Percentiles rank a stretch among this genome's conserved stretches.
These are phyloP conservation scores for Penicillium corylophilum DNA, from an alignment of 2,329 filamentous ascomycete species.

Conservation along the genomic window DNA sequence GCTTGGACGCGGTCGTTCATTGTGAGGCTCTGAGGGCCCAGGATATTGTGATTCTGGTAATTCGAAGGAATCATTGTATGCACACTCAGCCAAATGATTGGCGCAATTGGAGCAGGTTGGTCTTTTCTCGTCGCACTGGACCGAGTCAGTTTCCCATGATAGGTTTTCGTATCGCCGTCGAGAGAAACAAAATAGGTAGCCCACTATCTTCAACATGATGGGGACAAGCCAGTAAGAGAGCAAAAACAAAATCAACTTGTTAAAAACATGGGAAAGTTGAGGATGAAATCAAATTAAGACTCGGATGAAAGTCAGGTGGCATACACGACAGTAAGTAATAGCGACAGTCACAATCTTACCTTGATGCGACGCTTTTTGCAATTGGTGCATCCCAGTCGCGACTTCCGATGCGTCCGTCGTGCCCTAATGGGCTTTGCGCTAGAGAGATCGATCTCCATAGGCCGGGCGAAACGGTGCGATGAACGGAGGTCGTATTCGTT, in stretches of 20 bases:
- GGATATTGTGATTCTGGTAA: conserved; percentile 9
- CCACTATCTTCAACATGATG: background rate
- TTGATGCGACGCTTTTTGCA: conserved; percentile 38
- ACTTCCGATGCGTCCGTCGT: conserved; percentile 35
- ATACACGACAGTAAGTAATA: background rate
- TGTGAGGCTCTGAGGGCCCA: background rate
- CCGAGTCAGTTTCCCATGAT: background rate
- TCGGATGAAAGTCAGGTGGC: background rate
- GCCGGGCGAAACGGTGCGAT: too few species aligned
- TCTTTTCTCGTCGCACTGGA: conserved; percentile 37
- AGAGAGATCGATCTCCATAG: conserved; percentile 4
- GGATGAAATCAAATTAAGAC: background rate
- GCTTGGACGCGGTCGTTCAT: conserved; percentile 5
- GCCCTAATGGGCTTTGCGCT: conserved; percentile 10
- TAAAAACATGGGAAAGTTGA: background rate
- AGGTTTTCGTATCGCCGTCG: background rate
- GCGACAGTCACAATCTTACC: conserved; percentile 18
- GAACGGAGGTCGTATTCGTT: conserved; percentile 14
- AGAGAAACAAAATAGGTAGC: conserved; percentile 2
- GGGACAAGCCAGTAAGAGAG: background rate
- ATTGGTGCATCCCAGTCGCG: conserved; percentile 32
- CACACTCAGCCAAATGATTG: conserved; percentile 29
- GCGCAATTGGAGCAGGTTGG: conserved; percentile 32
- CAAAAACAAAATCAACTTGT: background rate
- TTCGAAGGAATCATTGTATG: conserved; percentile 9